Evolutionary conservation across 805 yeast species (phyloP).

Genomic region (Ogataea neopini): DNA sequence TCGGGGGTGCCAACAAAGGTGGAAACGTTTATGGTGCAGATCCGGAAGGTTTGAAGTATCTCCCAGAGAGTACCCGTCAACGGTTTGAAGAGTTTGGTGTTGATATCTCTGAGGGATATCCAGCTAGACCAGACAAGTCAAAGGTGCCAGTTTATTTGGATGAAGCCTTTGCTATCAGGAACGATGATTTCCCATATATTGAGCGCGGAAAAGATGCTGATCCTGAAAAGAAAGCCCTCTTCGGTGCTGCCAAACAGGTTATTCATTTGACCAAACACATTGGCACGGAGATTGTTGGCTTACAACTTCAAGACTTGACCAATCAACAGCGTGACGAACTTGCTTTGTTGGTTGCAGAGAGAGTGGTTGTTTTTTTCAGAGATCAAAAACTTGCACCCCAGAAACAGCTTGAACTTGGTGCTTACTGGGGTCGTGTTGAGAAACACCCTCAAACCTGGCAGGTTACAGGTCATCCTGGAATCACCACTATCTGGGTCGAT

Average conservation of each 20-base stretch:
- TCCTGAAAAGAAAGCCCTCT: slow-evolving; percentile 41
- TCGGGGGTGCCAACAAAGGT: slow-evolving; percentile 3
- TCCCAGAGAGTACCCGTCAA: slow-evolving; percentile 26
- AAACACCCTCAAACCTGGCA: slow-evolving; percentile 38
- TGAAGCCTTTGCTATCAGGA: slow-evolving; percentile 39
- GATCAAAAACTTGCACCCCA: slow-evolving; percentile 46
- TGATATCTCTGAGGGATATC: slow-evolving; percentile 39
- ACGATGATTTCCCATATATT: slow-evolving; percentile 33
- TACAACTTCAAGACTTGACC: slow-evolving; percentile 42
- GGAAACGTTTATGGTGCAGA: slow-evolving; percentile 11
- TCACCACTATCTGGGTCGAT: slow-evolving; percentile 43
- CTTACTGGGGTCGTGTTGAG: slow-evolving; percentile 46
- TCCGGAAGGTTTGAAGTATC: slow-evolving; percentile 26
- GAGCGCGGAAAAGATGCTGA: slow-evolving; percentile 39
- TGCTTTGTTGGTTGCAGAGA: slow-evolving; percentile 46
- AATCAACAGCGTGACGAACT: slow-evolving; percentile 46
- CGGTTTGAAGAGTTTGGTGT: slow-evolving; percentile 38
- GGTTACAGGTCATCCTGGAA: slow-evolving; percentile 37
- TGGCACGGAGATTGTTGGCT: slow-evolving; percentile 50
- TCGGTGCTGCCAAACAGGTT: slow-evolving; percentile 42
- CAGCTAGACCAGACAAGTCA: slow-evolving; percentile 34
- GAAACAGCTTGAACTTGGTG: slow-evolving; percentile 44
- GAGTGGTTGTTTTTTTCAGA: slow-evolving; percentile 51
- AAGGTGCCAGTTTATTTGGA: slow-evolving; percentile 39
- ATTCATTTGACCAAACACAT: slow-evolving; percentile 43